Evolutionary conservation across 2,329 filamentous ascomycete genomes (phyloP), one percentile per base, ranked within the genome.

Genomic region (Neoascochyta sp.): DNA sequence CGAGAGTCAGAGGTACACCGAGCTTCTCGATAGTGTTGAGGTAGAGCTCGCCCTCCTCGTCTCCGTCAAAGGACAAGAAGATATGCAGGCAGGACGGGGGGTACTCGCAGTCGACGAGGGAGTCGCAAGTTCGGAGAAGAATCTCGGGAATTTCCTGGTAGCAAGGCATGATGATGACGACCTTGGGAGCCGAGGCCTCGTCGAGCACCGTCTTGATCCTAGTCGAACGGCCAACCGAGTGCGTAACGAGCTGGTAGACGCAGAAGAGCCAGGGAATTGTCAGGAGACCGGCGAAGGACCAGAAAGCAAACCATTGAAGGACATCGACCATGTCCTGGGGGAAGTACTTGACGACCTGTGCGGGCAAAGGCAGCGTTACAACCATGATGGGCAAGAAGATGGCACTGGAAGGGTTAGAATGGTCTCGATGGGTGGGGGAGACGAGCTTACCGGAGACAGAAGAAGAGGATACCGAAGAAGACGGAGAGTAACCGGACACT

Each of bases 251-350:
- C 53, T 93, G 84, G 57, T 93, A 95, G 33, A 96, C 76, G 62
- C 89, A 95, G 55, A 95, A 85, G 3, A 95, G 74, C 87, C 88
- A 95, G 0, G 92, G 92, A 2, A 95, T 72, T 1, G 84, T 87
- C 35, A 98, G 68, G 7, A 96, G 77, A 42, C 79, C 78, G 1
- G 89, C 83, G 47, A 96, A 96, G 16, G 83, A 81, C 81, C 86
- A 95, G 62, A 96, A 96, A 4, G 88, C 89, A 55, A 96, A 95
- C 84, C 87, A 93, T 58, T 95, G 89, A 9, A 96, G 73, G 25
- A 84, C 73, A 2, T 60, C 64, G 22, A 92, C 83, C 71, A 92
- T 76, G 1, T 62, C 31, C 3, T 60, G 32, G 0, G 90, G 89
- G 66, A 90, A 93, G 47, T 84, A 75, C 37, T 76, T 71, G 6